Evolutionary conservation across 306 rosid genomes (phyloP).

Genomic region (Rosa multiflora): DNA sequence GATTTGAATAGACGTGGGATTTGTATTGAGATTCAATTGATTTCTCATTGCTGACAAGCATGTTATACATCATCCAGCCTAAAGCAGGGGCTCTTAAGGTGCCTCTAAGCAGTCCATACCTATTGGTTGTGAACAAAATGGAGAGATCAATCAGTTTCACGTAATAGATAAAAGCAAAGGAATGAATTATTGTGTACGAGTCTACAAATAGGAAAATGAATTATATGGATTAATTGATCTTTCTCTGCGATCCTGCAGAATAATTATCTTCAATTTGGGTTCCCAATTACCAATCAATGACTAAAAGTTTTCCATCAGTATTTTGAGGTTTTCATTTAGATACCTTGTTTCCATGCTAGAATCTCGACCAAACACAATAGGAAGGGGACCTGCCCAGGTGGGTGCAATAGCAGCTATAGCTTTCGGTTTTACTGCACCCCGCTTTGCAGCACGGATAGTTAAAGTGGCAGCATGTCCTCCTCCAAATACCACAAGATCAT

Average conservation of each 20-base stretch:
- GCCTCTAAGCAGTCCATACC: constrained; percentile 87
- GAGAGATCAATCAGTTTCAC: constrained; percentile 19
- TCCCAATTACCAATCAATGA: neutral
- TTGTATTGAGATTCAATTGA: constrained; percentile 89
- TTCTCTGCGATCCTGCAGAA: neutral
- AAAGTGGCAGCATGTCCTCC: constrained; percentile 92
- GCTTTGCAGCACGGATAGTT: constrained; percentile 72
- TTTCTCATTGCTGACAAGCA: constrained; percentile 89
- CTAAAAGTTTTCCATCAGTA: neutral
- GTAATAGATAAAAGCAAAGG: neutral
- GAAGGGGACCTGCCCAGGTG: constrained; percentile 98
- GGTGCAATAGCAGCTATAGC: constrained; percentile 93
- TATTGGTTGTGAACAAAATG: constrained; percentile 24
- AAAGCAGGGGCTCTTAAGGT: constrained; percentile 92
- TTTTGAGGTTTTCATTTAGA: constrained; percentile 6
- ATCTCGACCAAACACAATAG: constrained; percentile 92
- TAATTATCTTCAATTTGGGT: neutral
- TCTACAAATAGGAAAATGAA: neutral
- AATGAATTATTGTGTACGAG: neutral
- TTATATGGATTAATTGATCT: neutral
- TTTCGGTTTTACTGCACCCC: constrained; percentile 72
- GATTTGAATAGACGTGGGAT: constrained; percentile 87
- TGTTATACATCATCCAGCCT: constrained; percentile 97
- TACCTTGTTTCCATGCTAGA: constrained; percentile 95
- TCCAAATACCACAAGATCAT: constrained; percentile 73